Evolutionary conservation across 495 filamentous ascomycete species (phyloP).

Genomic region (Penicillium desertorum): DNA sequence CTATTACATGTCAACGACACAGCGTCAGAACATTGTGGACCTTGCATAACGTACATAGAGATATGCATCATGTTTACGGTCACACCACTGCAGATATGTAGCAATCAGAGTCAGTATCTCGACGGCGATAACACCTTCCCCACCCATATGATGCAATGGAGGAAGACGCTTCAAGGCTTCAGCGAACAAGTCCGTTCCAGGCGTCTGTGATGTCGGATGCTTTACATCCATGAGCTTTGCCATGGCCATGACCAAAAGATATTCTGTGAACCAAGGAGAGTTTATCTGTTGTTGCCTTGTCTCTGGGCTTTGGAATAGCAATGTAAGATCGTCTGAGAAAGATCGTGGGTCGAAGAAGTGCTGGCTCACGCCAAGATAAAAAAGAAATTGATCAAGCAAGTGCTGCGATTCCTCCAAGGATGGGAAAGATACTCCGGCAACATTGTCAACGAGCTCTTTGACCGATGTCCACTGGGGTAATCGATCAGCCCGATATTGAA

Average conservation of each 20-base stretch:
- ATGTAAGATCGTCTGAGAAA: constrained; percentile 22
- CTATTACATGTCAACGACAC: constrained; percentile 7
- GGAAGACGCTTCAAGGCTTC: constrained; percentile 24
- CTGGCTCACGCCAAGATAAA: constrained; percentile 28
- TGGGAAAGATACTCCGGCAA: constrained; percentile 6
- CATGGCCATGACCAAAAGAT: constrained; percentile 32
- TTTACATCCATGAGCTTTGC: constrained; percentile 27
- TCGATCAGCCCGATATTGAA: neutral
- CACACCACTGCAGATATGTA: constrained; percentile 30
- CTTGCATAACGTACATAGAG: constrained; percentile 15
- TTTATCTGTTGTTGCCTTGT: constrained; percentile 14
- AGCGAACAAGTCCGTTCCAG: constrained; percentile 24
- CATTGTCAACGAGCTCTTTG: constrained; percentile 10
- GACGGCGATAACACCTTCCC: constrained; percentile 22
- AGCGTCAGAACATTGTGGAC: neutral
- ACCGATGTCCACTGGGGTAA: constrained; percentile 14
- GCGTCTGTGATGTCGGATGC: constrained; percentile 19
- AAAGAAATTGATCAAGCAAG: constrained; percentile 28
- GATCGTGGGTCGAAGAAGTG: constrained; percentile 27
- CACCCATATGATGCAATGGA: constrained; percentile 21
- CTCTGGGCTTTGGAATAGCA: constrained; percentile 19
- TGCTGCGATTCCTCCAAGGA: constrained; percentile 24
- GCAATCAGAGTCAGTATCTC: constrained; percentile 25
- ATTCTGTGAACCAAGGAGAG: constrained; percentile 25
- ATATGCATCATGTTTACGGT: constrained; percentile 29